A percentile compares a stretch with the other conserved stretches of the same genome.
These are phyloP conservation scores for Jatropha curcas DNA, from an alignment of 345 rosid species.

Conservation along the genomic window DNA sequence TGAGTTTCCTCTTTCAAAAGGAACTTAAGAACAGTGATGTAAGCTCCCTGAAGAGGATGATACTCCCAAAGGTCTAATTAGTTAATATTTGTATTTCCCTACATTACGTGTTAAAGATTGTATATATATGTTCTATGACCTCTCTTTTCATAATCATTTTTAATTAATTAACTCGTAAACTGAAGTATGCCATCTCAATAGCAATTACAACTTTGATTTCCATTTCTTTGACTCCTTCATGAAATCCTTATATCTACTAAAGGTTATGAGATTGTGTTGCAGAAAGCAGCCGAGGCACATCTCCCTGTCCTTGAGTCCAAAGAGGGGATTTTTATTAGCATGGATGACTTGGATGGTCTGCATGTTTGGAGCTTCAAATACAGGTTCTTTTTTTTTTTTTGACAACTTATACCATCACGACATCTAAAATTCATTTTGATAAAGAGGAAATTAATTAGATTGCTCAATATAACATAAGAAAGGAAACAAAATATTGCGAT, in stretches of 20 bases:
- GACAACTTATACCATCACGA: too few species aligned
- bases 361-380: constrained; percentile 92
- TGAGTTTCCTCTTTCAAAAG: constrained; percentile 87
- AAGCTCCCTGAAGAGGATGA: constrained; percentile 81
- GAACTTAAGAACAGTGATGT: constrained; percentile 96
- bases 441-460: neutral
- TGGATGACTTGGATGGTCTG: constrained; percentile 80
- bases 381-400: constrained; percentile 44
- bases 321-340: constrained; percentile 74
- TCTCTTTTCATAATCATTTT: neutral
- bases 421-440: neutral
- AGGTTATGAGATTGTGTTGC: constrained; percentile 10
- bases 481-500: neutral
- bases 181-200: neutral
- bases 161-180: neutral
- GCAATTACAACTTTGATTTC: neutral
- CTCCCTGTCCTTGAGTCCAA: constrained; percentile 80
- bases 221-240: neutral
- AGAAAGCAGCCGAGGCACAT: constrained; percentile 95
- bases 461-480: neutral
- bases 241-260: neutral
- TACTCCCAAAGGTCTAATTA: constrained; percentile 84
- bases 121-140: too few species aligned
- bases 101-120: too few species aligned
- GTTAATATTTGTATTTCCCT: neutral